A percentile compares a stretch with the other conserved stretches of the same genome.
Conservation (phyloP, 371 early-diverging fungal species). For the Mortierella sp. region DNA sequence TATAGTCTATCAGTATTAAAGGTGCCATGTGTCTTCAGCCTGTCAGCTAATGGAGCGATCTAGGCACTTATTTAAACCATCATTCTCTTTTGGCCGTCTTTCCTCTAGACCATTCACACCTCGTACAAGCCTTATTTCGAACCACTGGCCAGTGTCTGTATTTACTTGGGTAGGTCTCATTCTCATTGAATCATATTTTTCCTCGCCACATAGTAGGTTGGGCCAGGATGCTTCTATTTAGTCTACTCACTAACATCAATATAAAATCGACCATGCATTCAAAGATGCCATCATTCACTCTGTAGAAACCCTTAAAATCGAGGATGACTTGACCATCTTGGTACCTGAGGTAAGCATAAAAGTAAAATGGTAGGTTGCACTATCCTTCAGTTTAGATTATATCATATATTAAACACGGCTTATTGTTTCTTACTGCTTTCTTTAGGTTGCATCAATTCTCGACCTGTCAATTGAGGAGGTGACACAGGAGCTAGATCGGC, state of each 20-base stretch:
- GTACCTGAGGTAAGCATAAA: slow-evolving; percentile 15
- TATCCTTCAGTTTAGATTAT: too few species aligned
- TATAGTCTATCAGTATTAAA: not conserved
- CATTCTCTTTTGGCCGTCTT: not conserved
- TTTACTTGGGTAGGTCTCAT: slow-evolving; percentile 28
- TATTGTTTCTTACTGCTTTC: not conserved
- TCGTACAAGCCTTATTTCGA: slow-evolving; percentile 20
- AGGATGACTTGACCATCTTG: slow-evolving; percentile 12
- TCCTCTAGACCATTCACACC: slow-evolving; percentile 10
- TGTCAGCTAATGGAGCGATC: not conserved
- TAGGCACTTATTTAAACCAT: not conserved
- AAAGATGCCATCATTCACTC: slow-evolving; percentile 32
- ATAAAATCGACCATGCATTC: not conserved
- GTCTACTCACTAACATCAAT: too few species aligned
- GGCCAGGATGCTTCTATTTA: not conserved
- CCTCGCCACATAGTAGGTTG: too few species aligned
- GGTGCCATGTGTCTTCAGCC: not conserved
- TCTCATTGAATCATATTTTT: not conserved
- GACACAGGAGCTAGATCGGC: not conserved
- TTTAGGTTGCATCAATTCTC: slow-evolving; percentile 15
- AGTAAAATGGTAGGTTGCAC: too few species aligned
- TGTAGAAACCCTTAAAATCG: not conserved
- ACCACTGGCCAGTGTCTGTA: slow-evolving; percentile 23
- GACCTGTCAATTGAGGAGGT: slow-evolving; percentile 12
- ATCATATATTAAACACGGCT: not conserved